Evolutionary conservation across 768 basidiomycete genomes (phyloP).

Genomic region (Dioszegia aurantiaca): DNA sequence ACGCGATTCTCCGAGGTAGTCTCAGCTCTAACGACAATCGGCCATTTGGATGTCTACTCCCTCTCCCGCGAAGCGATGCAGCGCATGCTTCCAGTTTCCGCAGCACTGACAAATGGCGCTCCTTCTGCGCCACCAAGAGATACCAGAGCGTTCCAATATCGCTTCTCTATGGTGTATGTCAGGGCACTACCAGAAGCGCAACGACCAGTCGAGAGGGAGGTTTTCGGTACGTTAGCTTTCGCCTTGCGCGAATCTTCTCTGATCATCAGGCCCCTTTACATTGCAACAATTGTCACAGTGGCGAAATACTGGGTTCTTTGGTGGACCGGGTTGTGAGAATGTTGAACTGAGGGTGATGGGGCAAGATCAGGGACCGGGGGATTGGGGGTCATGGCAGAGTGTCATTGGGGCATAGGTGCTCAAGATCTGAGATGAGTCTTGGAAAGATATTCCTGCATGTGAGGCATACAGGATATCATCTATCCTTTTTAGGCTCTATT

Average conservation of each 20-base stretch:
- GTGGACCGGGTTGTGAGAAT: conserved; percentile 50
- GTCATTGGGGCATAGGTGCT: conserved; percentile 23
- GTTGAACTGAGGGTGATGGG: conserved; percentile 43
- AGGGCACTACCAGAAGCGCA: conserved; percentile 43
- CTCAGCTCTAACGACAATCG: conserved; percentile 45
- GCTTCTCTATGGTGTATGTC: conserved; percentile 51
- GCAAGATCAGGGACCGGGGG: conserved; percentile 10
- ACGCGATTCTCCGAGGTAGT: conserved; percentile 50
- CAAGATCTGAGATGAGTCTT: too few relatives aligned
- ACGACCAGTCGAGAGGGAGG: conserved; percentile 51
- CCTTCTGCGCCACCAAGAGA: conserved; percentile 23
- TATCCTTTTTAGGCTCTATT: conserved; percentile 32
- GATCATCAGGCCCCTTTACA: conserved; percentile 47
- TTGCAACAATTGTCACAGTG: conserved; percentile 41
- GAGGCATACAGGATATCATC: conserved; percentile 23
- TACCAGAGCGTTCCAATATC: conserved; percentile 49
- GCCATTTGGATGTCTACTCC: conserved; percentile 53
- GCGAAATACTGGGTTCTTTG: conserved; percentile 51
- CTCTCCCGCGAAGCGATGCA: conserved; percentile 51
- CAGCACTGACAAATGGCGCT: conserved; percentile 13
- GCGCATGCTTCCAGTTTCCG: conserved; percentile 45
- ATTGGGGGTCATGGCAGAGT: conserved; percentile 43
- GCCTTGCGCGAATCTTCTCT: neutral
- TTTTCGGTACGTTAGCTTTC: conserved; percentile 47
- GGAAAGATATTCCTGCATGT: too few relatives aligned